A percentile compares a stretch with the other conserved stretches of the same genome.
Conservation (phyloP, 1,284 basidiomycete genomes). For the Marasmius fiardii region DNA sequence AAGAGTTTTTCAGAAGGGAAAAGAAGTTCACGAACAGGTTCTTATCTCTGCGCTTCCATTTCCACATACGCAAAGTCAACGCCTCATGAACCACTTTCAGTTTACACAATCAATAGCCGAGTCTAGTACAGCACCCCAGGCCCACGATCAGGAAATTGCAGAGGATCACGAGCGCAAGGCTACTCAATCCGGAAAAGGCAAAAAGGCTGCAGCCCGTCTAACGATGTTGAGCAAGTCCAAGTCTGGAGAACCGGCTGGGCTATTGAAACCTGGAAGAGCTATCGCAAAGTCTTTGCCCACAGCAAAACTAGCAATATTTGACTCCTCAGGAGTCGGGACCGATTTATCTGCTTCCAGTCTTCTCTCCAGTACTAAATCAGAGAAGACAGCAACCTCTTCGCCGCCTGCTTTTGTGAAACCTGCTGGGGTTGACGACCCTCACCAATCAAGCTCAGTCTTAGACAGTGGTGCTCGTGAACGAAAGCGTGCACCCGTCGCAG, state of each 20-base stretch:
- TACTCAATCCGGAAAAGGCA: neutral
- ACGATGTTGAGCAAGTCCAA: neutral
- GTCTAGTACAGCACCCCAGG: neutral
- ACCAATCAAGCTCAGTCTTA: slow-evolving; percentile 14
- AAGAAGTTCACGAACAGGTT: slow-evolving; percentile 38
- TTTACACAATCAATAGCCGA: neutral
- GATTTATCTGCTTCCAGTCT: slow-evolving; percentile 29
- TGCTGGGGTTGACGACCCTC: slow-evolving; percentile 50
- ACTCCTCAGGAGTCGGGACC: slow-evolving; percentile 42
- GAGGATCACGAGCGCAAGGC: neutral
- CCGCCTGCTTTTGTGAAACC: slow-evolving; percentile 47
- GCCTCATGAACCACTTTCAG: neutral
- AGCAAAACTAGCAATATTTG: slow-evolving; percentile 49
- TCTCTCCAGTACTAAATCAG: slow-evolving; percentile 8
- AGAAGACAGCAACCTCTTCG: slow-evolving; percentile 8
- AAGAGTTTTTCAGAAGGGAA: slow-evolving; percentile 38
- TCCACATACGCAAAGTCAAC: neutral
- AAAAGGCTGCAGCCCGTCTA: neutral
- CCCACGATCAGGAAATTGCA: neutral
- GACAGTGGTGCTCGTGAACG: slow-evolving; percentile 26
- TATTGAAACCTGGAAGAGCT: slow-evolving; percentile 13
- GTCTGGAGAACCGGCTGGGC: slow-evolving; percentile 10
- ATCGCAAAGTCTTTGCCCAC: slow-evolving; percentile 29
- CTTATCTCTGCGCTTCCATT: slow-evolving; percentile 4
- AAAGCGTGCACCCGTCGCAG: slow-evolving; percentile 20